These are phyloP conservation scores for Leccinum imitatum DNA, from an alignment of 768 basidiomycete species.

Conservation along the genomic window DNA sequence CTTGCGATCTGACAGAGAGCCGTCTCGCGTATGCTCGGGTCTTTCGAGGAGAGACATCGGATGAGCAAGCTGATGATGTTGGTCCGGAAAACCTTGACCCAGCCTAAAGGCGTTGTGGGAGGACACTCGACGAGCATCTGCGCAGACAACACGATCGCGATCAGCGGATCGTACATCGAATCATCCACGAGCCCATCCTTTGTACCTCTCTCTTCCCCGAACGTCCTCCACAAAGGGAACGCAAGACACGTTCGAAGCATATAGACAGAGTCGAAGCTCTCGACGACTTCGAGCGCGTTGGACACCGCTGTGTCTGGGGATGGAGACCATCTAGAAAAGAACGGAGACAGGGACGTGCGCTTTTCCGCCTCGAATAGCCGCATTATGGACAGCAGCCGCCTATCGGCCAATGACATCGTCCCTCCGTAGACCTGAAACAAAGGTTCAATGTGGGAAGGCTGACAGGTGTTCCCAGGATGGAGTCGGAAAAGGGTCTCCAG, in stretches of 20 bases:
- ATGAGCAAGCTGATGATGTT: conserved; percentile 76
- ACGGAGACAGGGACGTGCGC: conserved; percentile 57
- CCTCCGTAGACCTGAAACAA: conserved; percentile 74
- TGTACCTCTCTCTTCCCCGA: conserved; percentile 38
- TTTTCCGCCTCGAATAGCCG: conserved; percentile 74
- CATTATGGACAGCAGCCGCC: conserved; percentile 70
- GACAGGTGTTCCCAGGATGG: conserved; percentile 78
- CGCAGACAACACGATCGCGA: conserved; percentile 66
- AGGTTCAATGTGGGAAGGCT: conserved; percentile 79
- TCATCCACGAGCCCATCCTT: conserved; percentile 32
- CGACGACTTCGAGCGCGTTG: conserved; percentile 62
- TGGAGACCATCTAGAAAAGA: conserved; percentile 68
- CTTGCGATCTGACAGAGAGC: conserved; percentile 61
- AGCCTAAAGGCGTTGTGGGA: conserved; percentile 58
- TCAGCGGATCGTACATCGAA: conserved; percentile 76
- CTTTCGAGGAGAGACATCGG: conserved; percentile 67
- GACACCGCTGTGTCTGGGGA: conserved; percentile 42
- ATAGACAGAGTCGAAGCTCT: conserved; percentile 55
- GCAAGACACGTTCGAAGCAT: conserved; percentile 70
- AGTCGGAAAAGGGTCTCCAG: conserved; percentile 68
- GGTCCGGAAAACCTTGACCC: conserved; percentile 84
- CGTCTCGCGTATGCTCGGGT: conserved; percentile 55
- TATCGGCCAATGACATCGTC: conserved; percentile 62
- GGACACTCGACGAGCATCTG: conserved; percentile 60
- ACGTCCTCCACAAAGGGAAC: conserved; percentile 65